These are phyloP conservation scores for Bipolaris victoriae DNA, from an alignment of 2,329 filamentous ascomycete genomes.

Conservation along the genomic window DNA sequence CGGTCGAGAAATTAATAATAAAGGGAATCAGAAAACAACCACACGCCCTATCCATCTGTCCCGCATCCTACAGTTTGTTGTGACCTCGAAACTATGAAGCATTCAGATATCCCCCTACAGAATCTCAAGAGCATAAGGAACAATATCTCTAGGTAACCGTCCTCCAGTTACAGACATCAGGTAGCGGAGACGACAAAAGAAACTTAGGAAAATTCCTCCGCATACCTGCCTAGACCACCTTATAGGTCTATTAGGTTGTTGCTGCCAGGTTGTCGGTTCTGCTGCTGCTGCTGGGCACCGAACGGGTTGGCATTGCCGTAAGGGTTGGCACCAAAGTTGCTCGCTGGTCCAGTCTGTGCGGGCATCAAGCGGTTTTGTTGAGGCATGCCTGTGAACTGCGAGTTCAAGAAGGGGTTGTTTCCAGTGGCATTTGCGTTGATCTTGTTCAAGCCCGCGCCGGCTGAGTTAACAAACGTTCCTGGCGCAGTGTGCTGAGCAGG, in stretches of 20 bases:
- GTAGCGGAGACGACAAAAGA: slow-evolving; percentile 19
- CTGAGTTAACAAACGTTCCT: slow-evolving; percentile 94
- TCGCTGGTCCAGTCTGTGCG: slow-evolving; percentile 59
- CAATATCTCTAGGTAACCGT: neutral
- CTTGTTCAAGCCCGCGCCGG: slow-evolving; percentile 76
- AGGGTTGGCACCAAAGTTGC: slow-evolving; percentile 52
- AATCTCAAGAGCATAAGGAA: slow-evolving; percentile 1
- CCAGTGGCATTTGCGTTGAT: slow-evolving; percentile 72
- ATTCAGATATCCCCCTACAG: neutral
- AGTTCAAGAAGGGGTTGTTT: slow-evolving; percentile 87
- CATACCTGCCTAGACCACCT: neutral
- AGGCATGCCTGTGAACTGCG: slow-evolving; percentile 76
- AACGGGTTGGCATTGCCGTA: slow-evolving; percentile 62
- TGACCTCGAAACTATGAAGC: neutral
- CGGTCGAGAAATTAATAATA: slow-evolving; percentile 18
- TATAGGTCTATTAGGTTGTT: slow-evolving; percentile 69
- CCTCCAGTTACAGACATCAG: slow-evolving; percentile 17
- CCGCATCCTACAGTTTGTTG: neutral
- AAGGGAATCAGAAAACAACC: slow-evolving; percentile 30
- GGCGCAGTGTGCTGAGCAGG: slow-evolving; percentile 96
- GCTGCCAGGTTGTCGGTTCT: slow-evolving; percentile 53
- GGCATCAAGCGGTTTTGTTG: slow-evolving; percentile 56
- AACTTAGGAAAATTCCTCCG: slow-evolving; percentile 14
- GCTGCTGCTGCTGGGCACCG: slow-evolving; percentile 51
- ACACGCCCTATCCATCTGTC: slow-evolving; percentile 6